phyloP scores from a whole-genome alignment of 495 filamentous ascomycete species.

The Penicillium goetzii region DNA sequence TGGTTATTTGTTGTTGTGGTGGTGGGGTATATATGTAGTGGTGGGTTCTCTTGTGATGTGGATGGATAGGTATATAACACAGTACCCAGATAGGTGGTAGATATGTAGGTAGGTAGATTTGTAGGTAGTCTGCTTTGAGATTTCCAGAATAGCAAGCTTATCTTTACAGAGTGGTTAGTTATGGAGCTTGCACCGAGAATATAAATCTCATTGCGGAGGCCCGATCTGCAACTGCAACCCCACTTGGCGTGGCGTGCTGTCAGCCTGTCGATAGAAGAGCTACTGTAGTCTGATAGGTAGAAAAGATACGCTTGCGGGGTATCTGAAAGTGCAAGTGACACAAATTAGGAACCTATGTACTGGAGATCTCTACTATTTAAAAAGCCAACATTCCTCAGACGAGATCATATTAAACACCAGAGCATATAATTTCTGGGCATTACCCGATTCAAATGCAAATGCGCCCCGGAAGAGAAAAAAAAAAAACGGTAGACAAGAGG shows the following conservation, averaged over 20 bases:
- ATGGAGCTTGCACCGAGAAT: background rate
- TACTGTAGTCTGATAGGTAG: background rate
- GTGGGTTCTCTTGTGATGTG: no score
- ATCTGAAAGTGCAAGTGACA: background rate
- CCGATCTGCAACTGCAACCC: conserved; percentile 23
- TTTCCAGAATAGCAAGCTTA: background rate
- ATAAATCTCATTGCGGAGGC: conserved; percentile 7
- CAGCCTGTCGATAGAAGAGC: conserved; percentile 18
- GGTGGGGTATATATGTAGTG: background rate
- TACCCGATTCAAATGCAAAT: conserved; percentile 9
- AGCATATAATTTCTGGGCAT: conserved; percentile 12
- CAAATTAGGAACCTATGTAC: background rate
- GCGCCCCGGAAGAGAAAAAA: conserved; percentile 3
- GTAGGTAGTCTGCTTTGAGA: background rate
- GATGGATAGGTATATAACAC: background rate
- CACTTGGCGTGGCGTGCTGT: conserved; percentile 30
- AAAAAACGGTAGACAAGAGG: background rate
- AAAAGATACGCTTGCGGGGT: background rate
- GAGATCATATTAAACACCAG: conserved; percentile 12
- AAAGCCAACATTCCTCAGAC: background rate
- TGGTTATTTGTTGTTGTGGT: background rate
- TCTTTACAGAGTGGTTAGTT: background rate
- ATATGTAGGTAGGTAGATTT: background rate
- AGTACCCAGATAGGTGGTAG: background rate
- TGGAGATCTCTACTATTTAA: background rate